Evolutionary conservation across 768 basidiomycete species (phyloP).

Genomic region (Amanita rubescens): DNA sequence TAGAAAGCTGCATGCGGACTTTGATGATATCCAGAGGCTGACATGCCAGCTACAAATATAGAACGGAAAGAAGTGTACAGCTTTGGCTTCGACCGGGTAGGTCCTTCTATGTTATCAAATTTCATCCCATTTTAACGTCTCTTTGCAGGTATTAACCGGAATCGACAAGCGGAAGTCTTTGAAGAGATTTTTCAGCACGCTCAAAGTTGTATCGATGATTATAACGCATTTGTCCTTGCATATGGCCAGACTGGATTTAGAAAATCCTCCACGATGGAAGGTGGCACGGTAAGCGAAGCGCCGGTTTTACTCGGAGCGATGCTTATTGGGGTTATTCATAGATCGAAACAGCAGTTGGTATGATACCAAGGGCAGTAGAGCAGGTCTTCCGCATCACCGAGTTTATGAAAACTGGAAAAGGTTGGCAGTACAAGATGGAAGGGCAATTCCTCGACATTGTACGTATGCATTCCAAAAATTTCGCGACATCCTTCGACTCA

Average conservation of each 20-base stretch:
- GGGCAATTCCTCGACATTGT: conserved; percentile 95
- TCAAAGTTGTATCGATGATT: conserved; percentile 87
- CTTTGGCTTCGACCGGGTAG: no score
- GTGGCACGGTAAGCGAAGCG: conserved; percentile 56
- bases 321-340: conserved; percentile 19
- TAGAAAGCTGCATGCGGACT: no score
- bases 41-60: no score
- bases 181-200: conserved; percentile 88
- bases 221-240: conserved; percentile 94
- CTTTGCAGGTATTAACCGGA: conserved; percentile 71
- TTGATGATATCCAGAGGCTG: no score
- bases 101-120: no score
- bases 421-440: conserved; percentile 88
- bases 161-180: conserved; percentile 78
- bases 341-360: conserved; percentile 63
- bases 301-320: background rate
- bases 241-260: no score
- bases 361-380: conserved; percentile 92
- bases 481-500: no score
- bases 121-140: no score
- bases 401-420: conserved; percentile 68
- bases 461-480: conserved; percentile 25
- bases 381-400: conserved; percentile 79
- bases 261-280: conserved; percentile 98
- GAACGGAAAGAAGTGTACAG: no score